A percentile compares a stretch with the other conserved stretches of the same genome.
Conservation (phyloP, 768 basidiomycete genomes). For the Boletus subcaerulescens region DNA sequence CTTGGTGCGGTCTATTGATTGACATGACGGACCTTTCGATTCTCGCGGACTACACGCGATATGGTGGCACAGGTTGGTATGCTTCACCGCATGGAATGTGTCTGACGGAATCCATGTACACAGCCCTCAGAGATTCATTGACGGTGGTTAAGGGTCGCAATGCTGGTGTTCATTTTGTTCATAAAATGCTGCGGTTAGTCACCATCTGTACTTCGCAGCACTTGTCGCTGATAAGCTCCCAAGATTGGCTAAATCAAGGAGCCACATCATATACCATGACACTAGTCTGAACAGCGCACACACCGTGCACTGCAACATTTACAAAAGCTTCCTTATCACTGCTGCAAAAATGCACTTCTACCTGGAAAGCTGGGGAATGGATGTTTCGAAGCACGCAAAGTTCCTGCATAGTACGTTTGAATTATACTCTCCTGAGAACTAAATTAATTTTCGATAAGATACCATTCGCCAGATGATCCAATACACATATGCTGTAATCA, state of each 20-base stretch:
- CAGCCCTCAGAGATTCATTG: constrained; percentile 64
- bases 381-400: constrained; percentile 38
- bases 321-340: constrained; percentile 77
- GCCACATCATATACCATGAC: constrained; percentile 82
- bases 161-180: constrained; percentile 61
- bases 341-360: constrained; percentile 89
- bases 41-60: constrained; percentile 74
- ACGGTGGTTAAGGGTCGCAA: constrained; percentile 65
- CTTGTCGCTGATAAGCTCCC: constrained; percentile 4
- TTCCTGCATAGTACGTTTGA: constrained; percentile 55
- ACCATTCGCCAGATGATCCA: constrained; percentile 59
- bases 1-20: constrained; percentile 91
- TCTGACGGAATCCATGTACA: background rate
- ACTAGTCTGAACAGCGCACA: constrained; percentile 57
- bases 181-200: constrained; percentile 74
- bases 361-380: constrained; percentile 56
- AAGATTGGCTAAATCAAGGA: constrained; percentile 70
- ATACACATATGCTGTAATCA: constrained; percentile 52
- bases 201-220: background rate
- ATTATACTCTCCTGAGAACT: background rate
- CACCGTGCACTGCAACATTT: constrained; percentile 76
- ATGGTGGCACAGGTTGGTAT: constrained; percentile 53
- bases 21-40: constrained; percentile 75
- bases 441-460: constrained; percentile 37
- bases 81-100: background rate